Base-by-base conservation (phyloP, 768 basidiomycete species). In the Tricholoma bakamatsutake region DNA sequence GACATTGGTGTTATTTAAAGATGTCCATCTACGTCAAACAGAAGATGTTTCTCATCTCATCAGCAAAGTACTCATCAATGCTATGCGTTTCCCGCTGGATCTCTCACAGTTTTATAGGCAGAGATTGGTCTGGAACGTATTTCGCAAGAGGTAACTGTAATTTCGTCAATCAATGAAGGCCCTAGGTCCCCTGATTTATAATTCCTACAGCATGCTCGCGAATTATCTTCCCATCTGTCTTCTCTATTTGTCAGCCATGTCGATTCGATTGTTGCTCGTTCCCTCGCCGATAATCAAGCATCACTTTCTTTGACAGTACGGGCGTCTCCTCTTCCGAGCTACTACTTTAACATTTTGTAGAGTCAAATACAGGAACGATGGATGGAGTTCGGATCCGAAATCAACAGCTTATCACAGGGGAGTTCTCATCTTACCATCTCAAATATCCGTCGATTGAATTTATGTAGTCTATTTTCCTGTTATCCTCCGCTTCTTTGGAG, bases 401-500 rank as follows among this genome's bases (percentile, higher is more conserved):
- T 64, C 43, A 35, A 37, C 17, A 57, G 35, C 42, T 13, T 64
- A 27, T 50, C 59, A 7, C 57, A 61, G 52, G 63, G 54, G 15
- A 27, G 48, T 47, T 24, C 24, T 18, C 8, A 3, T 27, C 24
- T 11, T 27, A 39, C 43, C 34, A 27, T 13, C 7, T 2, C 30
- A 5, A 8, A 15, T 7, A 18, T 34, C 30, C 18, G 31, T 35
- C 45, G 24, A 61, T 13, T n/a, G n/a, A 33, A 27, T 7, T 2
- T 8, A 37, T n/a, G n/a, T 51, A 64, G 67, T 60, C 59, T 57
- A 62, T 65, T 11, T 53, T 60, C 9, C 50, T 55, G 47, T 49
- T 62, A 60, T 65, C 72, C 34, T 51, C 54, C 37, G 54, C 57
- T 43, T 60, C 61, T 27, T 54, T 56, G 17, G 50, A 60, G 21